Evolutionary conservation across 768 basidiomycete species (phyloP).

Genomic region (Leccinum disarticulatum): DNA sequence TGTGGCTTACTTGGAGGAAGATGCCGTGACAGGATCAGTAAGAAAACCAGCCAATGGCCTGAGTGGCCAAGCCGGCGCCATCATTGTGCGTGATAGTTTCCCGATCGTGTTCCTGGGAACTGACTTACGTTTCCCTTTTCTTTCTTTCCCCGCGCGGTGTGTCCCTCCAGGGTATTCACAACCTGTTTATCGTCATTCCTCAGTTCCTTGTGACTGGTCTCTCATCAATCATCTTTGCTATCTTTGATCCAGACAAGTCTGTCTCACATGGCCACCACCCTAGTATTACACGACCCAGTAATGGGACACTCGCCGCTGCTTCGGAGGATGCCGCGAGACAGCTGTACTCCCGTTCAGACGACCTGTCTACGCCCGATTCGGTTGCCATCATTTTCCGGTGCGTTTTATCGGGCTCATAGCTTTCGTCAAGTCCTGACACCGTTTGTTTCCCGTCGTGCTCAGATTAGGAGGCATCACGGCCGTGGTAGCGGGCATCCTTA

Average conservation of each 20-base stretch:
- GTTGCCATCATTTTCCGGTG: slow-evolving; percentile 80
- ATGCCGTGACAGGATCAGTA: slow-evolving; percentile 18
- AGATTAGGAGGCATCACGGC: slow-evolving; percentile 62
- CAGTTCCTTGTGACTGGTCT: slow-evolving; percentile 92
- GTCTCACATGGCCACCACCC: slow-evolving; percentile 37
- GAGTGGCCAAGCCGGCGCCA: slow-evolving; percentile 85
- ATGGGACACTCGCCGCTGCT: slow-evolving; percentile 6
- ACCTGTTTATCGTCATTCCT: slow-evolving; percentile 89
- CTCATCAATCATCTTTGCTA: slow-evolving; percentile 81
- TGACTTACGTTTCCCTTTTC: background rate
- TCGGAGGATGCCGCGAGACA: slow-evolving; percentile 7
- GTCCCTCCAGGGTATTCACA: slow-evolving; percentile 79
- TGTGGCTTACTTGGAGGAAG: slow-evolving; percentile 14
- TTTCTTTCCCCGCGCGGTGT: background rate
- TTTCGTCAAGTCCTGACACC: background rate
- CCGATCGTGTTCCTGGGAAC: slow-evolving; percentile 1
- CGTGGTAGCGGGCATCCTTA: slow-evolving; percentile 52
- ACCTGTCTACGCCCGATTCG: slow-evolving; percentile 50
- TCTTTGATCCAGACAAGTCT: slow-evolving; percentile 68
- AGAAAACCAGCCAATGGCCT: slow-evolving; percentile 37
- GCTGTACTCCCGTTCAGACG: slow-evolving; percentile 15
- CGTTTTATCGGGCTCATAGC: background rate
- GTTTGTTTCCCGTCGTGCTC: background rate
- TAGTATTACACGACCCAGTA: slow-evolving; percentile 10
- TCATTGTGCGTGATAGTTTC: slow-evolving; percentile 54